Evolutionary conservation across 2,329 filamentous ascomycete species (phyloP), one percentile per base, ranked within the genome.

Genomic region (Xylaria sp.): DNA sequence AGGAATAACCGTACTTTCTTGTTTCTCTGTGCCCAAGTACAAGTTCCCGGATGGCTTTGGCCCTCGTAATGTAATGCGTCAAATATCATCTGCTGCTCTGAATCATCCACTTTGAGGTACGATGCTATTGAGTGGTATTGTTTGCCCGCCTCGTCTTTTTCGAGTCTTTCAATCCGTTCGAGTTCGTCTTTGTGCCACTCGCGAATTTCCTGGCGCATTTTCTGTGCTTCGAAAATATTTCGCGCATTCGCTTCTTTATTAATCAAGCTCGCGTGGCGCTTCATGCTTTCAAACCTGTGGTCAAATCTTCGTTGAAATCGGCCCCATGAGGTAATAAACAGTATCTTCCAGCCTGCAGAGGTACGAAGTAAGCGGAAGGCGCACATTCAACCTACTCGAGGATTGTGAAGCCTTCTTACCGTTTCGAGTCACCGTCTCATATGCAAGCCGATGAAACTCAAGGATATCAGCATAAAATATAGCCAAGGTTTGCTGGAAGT

Each of bases 381-480:
- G 24, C 2, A 27, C 24, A 19, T 4, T 47, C 3, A 47, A 47
- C 2, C 2, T 47, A 19, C 14, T 30, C 11, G 78, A 77, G 55
- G 14, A 72, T 76, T 19, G 76, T 67, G 0, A 77, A 73, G 14
- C 86, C 78, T 48, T 17, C 58, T 61, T 2, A 61, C 58, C 47
- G 4, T 61, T 61, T 19, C 58, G 32, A 14, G 58, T 53, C 42
- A n/a, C 4, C 7, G 85, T 84, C 12, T 79, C 79, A 65, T 86
- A 85, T 0, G 83, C 82, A 1, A 80, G 58, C 27, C 79, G 78
- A 61, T 86, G 84, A 48, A 86, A 86, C 6, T 80, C 68, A 0
- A 86, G 74, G 12, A 86, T 84, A 17, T 86, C 82, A 0, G 79
- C 72, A 50, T 86, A 86, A 32, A 84, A 82, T 0, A 81, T 65